Base-by-base conservation (phyloP, 805 yeast genomes). In the Kodamaea fukazawae region DNA sequence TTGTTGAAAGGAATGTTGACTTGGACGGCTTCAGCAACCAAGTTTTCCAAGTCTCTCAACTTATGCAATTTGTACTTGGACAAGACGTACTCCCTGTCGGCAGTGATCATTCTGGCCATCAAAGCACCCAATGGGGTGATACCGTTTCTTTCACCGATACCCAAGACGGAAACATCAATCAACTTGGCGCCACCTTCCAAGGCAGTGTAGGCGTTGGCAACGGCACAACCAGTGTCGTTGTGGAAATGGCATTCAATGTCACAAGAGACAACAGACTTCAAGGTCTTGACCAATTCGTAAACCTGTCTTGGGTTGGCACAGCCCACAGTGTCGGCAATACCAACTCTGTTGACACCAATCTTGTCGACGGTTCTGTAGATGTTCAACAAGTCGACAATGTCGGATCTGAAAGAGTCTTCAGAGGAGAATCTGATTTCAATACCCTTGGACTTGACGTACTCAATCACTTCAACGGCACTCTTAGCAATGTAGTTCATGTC, bases 261-360 rank as follows among this genome's bases (percentile, higher is more conserved):
- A 73, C 98, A 91, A 27, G 86, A 83, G 36, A 91, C 98, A 36
- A 91, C 96, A 10, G 90, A 81, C 69, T 82, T 87, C 64, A 91
- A 79, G 32, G 99, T 93, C 60, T 95, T 83, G 48, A 91, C 93
- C 54, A 91, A 79, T 71, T 91, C 99, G 66, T 91, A 91, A 44
- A 91, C 99, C 70, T 93, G 98, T 71, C 99, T 83, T 56, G 99
- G 99, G 74, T 91, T 91, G 50, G 99, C 99, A 65, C 98, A 85
- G 36, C 99, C 99, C 42, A 91, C 99, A 27, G 99, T 91, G 65
- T 91, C 99, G 52, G 99, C 99, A 70, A 91, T 91, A 71, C 99
- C 99, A 40, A 91, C 96, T 69, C 99, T 82, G 76, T 93, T 89
- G 47, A 91, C 99, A 57, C 99, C 99, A 54, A 91, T 87, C 72